phyloP scores from a whole-genome alignment of 129 eudicot species.

The Saussurea involucrata region DNA sequence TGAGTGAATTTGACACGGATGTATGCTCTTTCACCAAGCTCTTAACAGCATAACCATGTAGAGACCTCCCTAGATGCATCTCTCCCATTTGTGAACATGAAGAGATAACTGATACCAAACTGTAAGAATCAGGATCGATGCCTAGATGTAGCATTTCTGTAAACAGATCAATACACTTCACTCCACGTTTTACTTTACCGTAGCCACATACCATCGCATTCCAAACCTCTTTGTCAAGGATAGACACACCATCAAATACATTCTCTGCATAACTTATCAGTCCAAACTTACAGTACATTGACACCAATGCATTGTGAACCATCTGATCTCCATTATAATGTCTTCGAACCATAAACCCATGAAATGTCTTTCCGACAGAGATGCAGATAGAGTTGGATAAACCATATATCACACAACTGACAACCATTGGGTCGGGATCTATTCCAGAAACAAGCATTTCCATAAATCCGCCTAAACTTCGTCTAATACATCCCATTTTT shows the following conservation, averaged over 20 bases:
- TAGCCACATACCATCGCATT: constrained; percentile 59
- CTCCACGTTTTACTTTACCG: constrained; percentile 42
- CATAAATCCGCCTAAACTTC: constrained; percentile 41
- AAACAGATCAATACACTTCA: constrained; percentile 49
- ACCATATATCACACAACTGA: constrained; percentile 65
- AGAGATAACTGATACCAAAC: constrained; percentile 55
- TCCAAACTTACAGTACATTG: constrained; percentile 78
- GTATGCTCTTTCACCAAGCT: constrained; percentile 32
- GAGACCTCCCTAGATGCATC: constrained; percentile 40
- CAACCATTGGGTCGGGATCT: constrained; percentile 59
- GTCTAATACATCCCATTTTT: constrained; percentile 34
- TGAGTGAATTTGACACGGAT: constrained; percentile 64
- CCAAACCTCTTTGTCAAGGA: constrained; percentile 44
- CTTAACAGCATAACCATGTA: constrained; percentile 61
- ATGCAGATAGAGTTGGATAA: constrained; percentile 38
- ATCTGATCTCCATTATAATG: constrained; percentile 36
- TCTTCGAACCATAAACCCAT: constrained; percentile 59
- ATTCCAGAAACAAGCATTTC: constrained; percentile 52
- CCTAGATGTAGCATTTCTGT: constrained; percentile 52
- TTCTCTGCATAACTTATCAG: constrained; percentile 43
- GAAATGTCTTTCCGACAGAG: constrained; percentile 69
- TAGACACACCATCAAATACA: constrained; percentile 37
- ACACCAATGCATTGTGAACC: constrained; percentile 47
- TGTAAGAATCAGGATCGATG: constrained; percentile 40
- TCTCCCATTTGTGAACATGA: constrained; percentile 49